Conservation (phyloP, 2,329 filamentous ascomycete species). For the Arthrobotrys sinensis region DNA sequence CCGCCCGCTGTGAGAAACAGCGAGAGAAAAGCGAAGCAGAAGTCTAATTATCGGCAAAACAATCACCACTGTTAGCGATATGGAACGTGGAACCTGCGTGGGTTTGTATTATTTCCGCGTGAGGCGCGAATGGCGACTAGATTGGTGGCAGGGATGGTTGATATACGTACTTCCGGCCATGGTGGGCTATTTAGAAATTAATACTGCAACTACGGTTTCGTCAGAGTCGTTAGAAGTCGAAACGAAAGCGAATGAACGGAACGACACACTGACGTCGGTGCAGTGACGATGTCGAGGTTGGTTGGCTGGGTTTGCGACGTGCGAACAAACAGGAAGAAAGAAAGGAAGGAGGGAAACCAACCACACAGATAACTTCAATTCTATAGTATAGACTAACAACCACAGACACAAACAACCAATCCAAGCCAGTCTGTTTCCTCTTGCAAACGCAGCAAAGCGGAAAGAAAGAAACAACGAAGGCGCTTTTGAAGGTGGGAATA, state of each 20-base stretch:
- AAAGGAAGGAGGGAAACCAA: conserved; percentile 24
- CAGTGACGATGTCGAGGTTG: conserved; percentile 25
- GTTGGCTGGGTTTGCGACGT: conserved; percentile 29
- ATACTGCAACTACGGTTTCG: conserved; percentile 14
- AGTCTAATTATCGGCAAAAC: conserved; percentile 13
- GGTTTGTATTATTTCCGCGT: conserved; percentile 32
- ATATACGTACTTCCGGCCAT: conserved; percentile 59
- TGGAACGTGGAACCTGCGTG: conserved; percentile 1
- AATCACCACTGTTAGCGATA: conserved; percentile 33
- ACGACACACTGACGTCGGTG: conserved; percentile 2
- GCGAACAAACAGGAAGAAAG: conserved; percentile 18
- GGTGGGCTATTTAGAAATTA: conserved; percentile 24
- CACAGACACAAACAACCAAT: conserved; percentile 10
- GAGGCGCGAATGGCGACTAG: conserved; percentile 4
- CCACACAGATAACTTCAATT: neutral
- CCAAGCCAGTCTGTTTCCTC: conserved; percentile 14
- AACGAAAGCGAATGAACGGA: neutral
- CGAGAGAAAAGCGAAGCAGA: conserved; percentile 67
- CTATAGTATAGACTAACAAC: conserved; percentile 6
- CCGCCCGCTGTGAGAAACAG: conserved; percentile 76
- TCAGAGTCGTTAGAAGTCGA: conserved; percentile 30
- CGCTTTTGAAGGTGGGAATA: conserved; percentile 42
- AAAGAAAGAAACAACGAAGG: neutral
- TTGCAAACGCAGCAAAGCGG: conserved; percentile 19
- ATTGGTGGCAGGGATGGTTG: neutral